A percentile compares a stretch with the other conserved stretches of the same genome.
Conservation (phyloP, 1,139 yeast species). For the Yamadazyma diddensiae region DNA sequence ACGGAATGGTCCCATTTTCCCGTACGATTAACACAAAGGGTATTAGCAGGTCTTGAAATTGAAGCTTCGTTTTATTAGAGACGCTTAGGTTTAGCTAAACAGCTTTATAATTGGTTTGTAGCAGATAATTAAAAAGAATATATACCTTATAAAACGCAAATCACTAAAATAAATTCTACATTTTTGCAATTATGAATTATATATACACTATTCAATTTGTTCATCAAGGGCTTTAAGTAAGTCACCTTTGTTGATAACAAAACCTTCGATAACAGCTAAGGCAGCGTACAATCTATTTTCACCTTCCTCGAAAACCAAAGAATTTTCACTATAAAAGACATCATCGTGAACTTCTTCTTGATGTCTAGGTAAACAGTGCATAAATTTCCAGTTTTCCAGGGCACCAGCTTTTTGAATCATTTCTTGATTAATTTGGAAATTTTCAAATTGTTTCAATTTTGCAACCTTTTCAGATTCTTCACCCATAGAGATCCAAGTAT, state of each 20-base stretch:
- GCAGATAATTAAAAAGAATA: too few relatives aligned
- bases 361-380: constrained; percentile 98
- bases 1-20: too few relatives aligned
- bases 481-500: constrained; percentile 98
- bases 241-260: constrained; percentile 80
- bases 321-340: constrained; percentile 79
- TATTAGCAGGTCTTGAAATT: too few relatives aligned
- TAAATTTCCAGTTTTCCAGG: constrained; percentile 72
- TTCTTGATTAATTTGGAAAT: constrained; percentile 76
- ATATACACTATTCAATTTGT: constrained; percentile 1
- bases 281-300: constrained; percentile 96
- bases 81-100: too few relatives aligned
- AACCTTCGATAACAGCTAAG: constrained; percentile 86
- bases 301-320: constrained; percentile 91
- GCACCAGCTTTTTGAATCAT: constrained; percentile 59
- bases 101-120: too few relatives aligned
- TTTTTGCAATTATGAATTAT: not conserved
- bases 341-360: constrained; percentile 91
- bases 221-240: constrained; percentile 22
- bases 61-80: too few relatives aligned
- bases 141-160: too few relatives aligned
- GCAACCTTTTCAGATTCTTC: constrained; percentile 75
- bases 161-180: not conserved
- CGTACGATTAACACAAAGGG: too few relatives aligned
- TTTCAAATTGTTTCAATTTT: constrained; percentile 76